Evolutionary conservation across 352 stramenopile species (phyloP).

Genomic region (Phytophthora chlamydospora): DNA sequence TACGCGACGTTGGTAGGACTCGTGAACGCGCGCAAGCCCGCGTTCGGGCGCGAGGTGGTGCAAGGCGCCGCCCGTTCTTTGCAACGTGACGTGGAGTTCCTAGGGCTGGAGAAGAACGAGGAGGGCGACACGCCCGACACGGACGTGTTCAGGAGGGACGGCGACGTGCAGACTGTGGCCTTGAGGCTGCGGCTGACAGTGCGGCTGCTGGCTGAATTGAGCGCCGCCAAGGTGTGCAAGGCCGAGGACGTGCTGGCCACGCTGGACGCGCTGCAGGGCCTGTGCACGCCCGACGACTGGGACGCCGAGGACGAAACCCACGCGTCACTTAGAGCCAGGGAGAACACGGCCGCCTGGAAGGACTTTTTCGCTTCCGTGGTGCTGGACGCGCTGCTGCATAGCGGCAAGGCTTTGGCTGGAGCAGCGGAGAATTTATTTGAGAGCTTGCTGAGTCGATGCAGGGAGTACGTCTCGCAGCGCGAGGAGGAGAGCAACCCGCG

Average conservation of each 20-base stretch:
- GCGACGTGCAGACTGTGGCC: slow-evolving; percentile 51
- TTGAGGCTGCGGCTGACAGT: slow-evolving; percentile 63
- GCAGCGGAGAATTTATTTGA: slow-evolving; percentile 68
- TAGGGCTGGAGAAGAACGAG: slow-evolving; percentile 41
- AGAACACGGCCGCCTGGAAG: slow-evolving; percentile 73
- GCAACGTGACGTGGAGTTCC: slow-evolving; percentile 69
- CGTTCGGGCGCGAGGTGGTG: slow-evolving; percentile 64
- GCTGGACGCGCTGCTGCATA: slow-evolving; percentile 71
- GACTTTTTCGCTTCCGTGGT: slow-evolving; percentile 79
- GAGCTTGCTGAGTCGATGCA: slow-evolving; percentile 70
- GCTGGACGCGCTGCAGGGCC: slow-evolving; percentile 65
- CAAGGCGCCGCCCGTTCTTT: slow-evolving; percentile 41
- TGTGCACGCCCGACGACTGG: slow-evolving; percentile 72
- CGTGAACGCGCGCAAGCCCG: slow-evolving; percentile 64
- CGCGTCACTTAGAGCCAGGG: slow-evolving; percentile 39
- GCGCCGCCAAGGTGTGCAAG: slow-evolving; percentile 62
- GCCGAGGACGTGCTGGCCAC: slow-evolving; percentile 64
- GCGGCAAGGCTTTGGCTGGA: slow-evolving; percentile 51
- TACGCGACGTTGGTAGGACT: slow-evolving; percentile 72
- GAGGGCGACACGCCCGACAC: slow-evolving; percentile 22
- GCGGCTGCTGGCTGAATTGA: slow-evolving; percentile 68
- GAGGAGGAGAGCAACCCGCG: slow-evolving; percentile 72
- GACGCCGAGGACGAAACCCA: slow-evolving; percentile 53
- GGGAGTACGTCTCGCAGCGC: slow-evolving; percentile 70
- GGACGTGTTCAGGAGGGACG: slow-evolving; percentile 30